phyloP scores from a whole-genome alignment of 2,329 filamentous ascomycete species.

The Aspergillus sclerotialis region DNA sequence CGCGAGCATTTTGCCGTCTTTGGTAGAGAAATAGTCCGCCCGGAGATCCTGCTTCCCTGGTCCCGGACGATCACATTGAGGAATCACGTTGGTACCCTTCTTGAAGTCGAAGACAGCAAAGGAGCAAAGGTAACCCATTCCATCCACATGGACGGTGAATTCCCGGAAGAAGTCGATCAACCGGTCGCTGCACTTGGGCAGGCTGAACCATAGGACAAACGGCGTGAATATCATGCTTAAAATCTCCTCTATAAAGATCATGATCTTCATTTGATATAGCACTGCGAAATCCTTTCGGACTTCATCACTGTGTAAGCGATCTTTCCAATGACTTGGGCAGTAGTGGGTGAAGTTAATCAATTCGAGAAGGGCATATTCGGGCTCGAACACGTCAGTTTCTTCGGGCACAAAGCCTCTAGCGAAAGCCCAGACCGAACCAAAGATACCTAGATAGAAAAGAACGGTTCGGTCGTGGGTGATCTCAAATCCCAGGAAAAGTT shows the following conservation, averaged over 20 bases:
- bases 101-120: slow-evolving; percentile 98
- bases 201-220: slow-evolving; percentile 75
- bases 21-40: slow-evolving; percentile 88
- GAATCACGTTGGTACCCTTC: slow-evolving; percentile 58
- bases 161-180: slow-evolving; percentile 97
- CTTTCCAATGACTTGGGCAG: slow-evolving; percentile 80
- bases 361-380: slow-evolving; percentile 77
- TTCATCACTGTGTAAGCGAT: slow-evolving; percentile 85
- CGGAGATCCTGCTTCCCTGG: slow-evolving; percentile 56
- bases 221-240: slow-evolving; percentile 89
- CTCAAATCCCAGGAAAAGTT: slow-evolving; percentile 86
- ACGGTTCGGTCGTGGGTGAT: slow-evolving; percentile 82
- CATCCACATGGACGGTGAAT: slow-evolving; percentile 94
- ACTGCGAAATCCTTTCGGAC: slow-evolving; percentile 84
- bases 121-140: slow-evolving; percentile 90
- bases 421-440: slow-evolving; percentile 75
- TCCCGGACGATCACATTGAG: slow-evolving; percentile 32
- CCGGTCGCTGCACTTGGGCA: slow-evolving; percentile 83
- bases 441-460: slow-evolving; percentile 80
- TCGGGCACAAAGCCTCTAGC: slow-evolving; percentile 79
- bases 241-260: slow-evolving; percentile 89
- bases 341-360: slow-evolving; percentile 93
- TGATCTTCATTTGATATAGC: slow-evolving; percentile 84
- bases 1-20: slow-evolving; percentile 97
- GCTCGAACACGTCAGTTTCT: slow-evolving; percentile 84